Evolutionary conservation across 2,329 filamentous ascomycete species (phyloP), one percentile per base, ranked within the genome.

Genomic region (Mollisiaceae sp.): DNA sequence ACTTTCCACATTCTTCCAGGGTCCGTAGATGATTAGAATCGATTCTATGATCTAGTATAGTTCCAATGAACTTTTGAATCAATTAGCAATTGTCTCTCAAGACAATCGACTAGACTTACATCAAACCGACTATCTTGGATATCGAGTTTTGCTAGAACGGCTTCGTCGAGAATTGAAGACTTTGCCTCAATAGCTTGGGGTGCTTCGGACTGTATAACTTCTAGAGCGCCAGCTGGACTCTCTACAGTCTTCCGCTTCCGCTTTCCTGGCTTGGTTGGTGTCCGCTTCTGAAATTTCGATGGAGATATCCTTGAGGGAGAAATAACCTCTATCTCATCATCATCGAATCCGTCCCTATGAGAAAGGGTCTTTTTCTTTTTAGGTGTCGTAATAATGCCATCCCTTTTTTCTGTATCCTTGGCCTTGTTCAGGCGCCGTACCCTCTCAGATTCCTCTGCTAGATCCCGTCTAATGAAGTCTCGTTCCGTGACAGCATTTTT

Each of bases 331-430:
- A 86, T 79, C 70, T 86, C 82, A 60, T 82, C 80, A 52, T 77
- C 75, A 61, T 94, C 91, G 72, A 95, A 95, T 0, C 92, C 92
- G 77, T 95, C 92, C 1, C 90, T 85, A 59, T 91, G 80, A 1
- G 84, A 82, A 78, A 85, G 85, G 0, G 80, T 78, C 75, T 84
- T 87, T 35, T 82, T 83, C 75, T 86, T 89, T 73, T 83, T 91
- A 2, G 89, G 89, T 0, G 90, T 92, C 0, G 81, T 83, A 0
- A 78, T 60, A 32, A 55, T 64, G 64, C 67, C 72, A 69, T 69
- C 71, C 72, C 59, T 71, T 45, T 82, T 83, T 63, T 85, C 76
- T 72, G 71, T 38, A 75, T 76, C 74, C 69, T 79, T 83, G 60
- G 77, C 81, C 70, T 77, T 82, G 71, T 76, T 83, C 58, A 79